phyloP scores from a whole-genome alignment of 805 yeast species.

The Wickerhamomyces bovis region DNA sequence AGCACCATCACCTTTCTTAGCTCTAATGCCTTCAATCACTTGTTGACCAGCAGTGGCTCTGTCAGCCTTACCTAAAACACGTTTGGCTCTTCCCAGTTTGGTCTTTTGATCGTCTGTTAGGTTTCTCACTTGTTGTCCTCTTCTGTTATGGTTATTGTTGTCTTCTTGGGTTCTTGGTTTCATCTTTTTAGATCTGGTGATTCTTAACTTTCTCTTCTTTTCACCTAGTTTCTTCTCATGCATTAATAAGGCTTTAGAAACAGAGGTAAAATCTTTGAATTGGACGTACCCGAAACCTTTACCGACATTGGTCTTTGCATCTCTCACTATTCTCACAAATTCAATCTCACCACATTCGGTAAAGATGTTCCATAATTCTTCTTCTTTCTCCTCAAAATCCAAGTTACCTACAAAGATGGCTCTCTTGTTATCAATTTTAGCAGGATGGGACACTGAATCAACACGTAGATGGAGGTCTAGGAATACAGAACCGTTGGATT shows the following conservation, averaged over 20 bases:
- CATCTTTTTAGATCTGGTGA: conserved; percentile 55
- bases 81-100: conserved; percentile 71
- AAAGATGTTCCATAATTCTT: conserved; percentile 80
- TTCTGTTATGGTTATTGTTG: conserved; percentile 2
- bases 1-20: conserved; percentile 57
- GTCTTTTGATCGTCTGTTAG: conserved; percentile 68
- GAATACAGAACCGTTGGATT: conserved; percentile 63
- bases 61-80: conserved; percentile 74
- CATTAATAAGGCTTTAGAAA: conserved; percentile 73
- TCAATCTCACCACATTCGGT: conserved; percentile 65
- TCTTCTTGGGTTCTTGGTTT: conserved; percentile 14
- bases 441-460: conserved; percentile 90
- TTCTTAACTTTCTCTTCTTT: conserved; percentile 60
- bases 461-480: conserved; percentile 76
- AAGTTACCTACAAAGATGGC: conserved; percentile 90
- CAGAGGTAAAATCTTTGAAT: conserved; percentile 66
- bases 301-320: conserved; percentile 88
- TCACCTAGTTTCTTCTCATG: conserved; percentile 58
- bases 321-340: conserved; percentile 86
- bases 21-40: conserved; percentile 70
- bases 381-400: conserved; percentile 90
- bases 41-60: conserved; percentile 58
- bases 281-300: conserved; percentile 97
- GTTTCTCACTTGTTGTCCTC: conserved; percentile 25
- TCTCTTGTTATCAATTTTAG: conserved; percentile 75